Percentiles rank a stretch among this genome's conserved stretches.
These are phyloP conservation scores for Axilococcus clingmanii DNA, from an alignment of 139 green algal species.

Conservation along the genomic window DNA sequence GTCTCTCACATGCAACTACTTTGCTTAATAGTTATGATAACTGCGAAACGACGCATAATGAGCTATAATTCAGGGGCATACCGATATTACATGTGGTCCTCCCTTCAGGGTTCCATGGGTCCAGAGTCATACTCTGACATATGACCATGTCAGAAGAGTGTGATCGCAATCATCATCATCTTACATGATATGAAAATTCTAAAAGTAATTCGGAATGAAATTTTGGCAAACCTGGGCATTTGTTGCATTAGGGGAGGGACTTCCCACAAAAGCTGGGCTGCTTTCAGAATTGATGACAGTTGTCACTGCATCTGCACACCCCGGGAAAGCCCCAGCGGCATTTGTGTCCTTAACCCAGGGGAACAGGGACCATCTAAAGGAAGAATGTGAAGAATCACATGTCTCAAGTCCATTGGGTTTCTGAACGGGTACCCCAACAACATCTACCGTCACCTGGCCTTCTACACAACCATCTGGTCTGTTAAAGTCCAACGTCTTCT, in stretches of 20 bases:
- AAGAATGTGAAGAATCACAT: not conserved
- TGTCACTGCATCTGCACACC: constrained; percentile 2
- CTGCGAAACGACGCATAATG: no score
- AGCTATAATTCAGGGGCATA: no score
- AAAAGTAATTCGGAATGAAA: no score
- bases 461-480: constrained; percentile 12
- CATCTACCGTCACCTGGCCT: not conserved
- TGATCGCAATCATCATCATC: no score
- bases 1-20: no score
- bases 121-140: no score
- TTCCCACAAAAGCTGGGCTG: not conserved
- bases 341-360: constrained; percentile 14
- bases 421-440: not conserved
- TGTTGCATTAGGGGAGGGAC: not conserved
- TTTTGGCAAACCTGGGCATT: constrained; percentile 3
- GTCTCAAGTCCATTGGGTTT: constrained; percentile 6
- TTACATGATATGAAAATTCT: no score
- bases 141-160: no score
- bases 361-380: constrained; percentile 14
- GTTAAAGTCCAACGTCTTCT: constrained; percentile 9
- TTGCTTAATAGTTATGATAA: no score
- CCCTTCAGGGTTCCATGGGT: no score
- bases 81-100: no score
- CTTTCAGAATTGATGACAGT: not conserved
- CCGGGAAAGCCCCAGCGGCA: constrained; percentile 4